Evolutionary conservation across 495 filamentous ascomycete genomes (phyloP).

Genomic region (Jackrogersella multiformis): DNA sequence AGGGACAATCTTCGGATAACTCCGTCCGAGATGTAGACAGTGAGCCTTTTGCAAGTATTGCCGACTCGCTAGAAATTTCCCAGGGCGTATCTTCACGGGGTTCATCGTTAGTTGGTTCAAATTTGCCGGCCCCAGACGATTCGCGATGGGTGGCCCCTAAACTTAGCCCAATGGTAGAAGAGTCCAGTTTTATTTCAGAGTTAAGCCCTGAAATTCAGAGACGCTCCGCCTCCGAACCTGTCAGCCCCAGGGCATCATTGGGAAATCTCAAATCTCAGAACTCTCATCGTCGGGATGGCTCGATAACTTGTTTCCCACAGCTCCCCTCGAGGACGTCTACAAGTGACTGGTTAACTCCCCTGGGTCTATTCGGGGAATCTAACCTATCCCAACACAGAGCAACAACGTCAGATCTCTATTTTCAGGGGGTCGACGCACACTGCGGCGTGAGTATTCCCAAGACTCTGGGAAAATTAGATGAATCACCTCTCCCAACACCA

Average conservation of each 20-base stretch:
- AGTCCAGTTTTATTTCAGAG: background rate
- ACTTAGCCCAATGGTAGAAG: constrained; percentile 2
- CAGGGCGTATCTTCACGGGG: constrained; percentile 18
- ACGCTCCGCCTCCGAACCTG: constrained; percentile 36
- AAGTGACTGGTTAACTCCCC: constrained; percentile 43
- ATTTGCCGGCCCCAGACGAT: constrained; percentile 7
- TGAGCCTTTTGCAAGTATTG: background rate
- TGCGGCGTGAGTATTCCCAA: constrained; percentile 9
- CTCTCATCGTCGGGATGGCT: constrained; percentile 11
- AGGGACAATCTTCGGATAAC: constrained; percentile 21
- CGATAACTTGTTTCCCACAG: constrained; percentile 38
- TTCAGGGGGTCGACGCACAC: constrained; percentile 30
- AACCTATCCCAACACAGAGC: constrained; percentile 8
- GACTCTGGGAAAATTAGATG: constrained; percentile 22
- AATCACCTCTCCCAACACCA: constrained; percentile 21
- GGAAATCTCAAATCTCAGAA: constrained; percentile 1
- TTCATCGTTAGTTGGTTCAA: constrained; percentile 19
- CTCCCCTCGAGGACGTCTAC: constrained; percentile 39
- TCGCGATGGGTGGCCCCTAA: constrained; percentile 13
- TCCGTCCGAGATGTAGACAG: background rate
- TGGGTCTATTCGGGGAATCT: constrained; percentile 28
- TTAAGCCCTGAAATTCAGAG: constrained; percentile 6
- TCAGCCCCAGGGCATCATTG: constrained; percentile 18
- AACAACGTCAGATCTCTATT: constrained; percentile 28
- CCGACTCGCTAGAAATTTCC: constrained; percentile 10